Percentiles rank a stretch among this genome's conserved stretches.
Evolutionary conservation across 176 grass and related monocot species (phyloP).

Genomic region (Zea mays): DNA sequence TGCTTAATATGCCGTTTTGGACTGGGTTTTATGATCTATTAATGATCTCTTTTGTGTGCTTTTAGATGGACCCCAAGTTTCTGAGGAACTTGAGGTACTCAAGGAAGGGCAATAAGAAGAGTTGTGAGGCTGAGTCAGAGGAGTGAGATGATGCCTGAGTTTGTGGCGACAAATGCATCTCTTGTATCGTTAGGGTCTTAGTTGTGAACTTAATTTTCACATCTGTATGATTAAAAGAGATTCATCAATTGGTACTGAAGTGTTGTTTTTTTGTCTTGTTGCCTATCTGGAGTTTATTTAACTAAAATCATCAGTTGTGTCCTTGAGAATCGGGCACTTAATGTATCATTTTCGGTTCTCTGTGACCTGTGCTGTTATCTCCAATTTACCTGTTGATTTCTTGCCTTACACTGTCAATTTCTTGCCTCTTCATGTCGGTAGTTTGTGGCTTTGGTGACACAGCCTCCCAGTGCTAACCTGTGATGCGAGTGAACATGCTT

Average conservation of each 20-base stretch:
- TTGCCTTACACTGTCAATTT: not conserved
- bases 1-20: not conserved
- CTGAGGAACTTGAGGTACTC: slow-evolving; percentile 79
- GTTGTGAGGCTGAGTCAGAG: slow-evolving; percentile 36
- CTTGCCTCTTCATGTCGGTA: not conserved
- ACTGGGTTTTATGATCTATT: not conserved
- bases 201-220: slow-evolving; percentile 16
- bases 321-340: not conserved
- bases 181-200: slow-evolving; percentile 17
- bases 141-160: slow-evolving; percentile 30
- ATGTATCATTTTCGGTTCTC: not conserved
- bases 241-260: not conserved
- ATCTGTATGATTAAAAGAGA: slow-evolving; percentile 34
- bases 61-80: slow-evolving; percentile 78
- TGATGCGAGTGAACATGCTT: too few relatives aligned
- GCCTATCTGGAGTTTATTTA: not conserved
- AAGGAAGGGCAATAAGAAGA: slow-evolving; percentile 65
- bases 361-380: not conserved
- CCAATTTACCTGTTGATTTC: too few relatives aligned
- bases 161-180: slow-evolving; percentile 9
- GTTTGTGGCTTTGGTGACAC: too few relatives aligned
- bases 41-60: not conserved
- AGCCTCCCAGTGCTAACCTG: too few relatives aligned
- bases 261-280: slow-evolving; percentile 15
- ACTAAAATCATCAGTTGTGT: slow-evolving; percentile 21